These are phyloP conservation scores for Otatea glauca DNA, from an alignment of 176 grass and related monocot genomes.

Conservation along the genomic window DNA sequence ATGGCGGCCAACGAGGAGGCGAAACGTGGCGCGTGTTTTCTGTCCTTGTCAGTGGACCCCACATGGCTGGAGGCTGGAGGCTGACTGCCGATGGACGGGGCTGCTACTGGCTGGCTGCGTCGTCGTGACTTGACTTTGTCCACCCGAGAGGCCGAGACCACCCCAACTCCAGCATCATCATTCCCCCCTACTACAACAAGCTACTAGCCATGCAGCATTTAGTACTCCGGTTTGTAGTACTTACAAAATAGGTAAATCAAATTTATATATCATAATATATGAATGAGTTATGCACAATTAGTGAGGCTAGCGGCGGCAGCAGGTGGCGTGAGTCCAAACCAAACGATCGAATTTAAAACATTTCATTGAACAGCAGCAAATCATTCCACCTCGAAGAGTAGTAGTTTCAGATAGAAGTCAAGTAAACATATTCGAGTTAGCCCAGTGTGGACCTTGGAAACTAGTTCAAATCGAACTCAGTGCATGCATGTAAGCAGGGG, in stretches of 20 bases:
- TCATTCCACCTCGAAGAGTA: too few species aligned
- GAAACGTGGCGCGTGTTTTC: slow-evolving; percentile 34
- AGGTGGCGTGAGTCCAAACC: too few species aligned
- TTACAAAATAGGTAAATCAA: not conserved
- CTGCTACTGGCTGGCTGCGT: not conserved
- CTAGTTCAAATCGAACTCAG: too few species aligned
- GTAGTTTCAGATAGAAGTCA: too few species aligned
- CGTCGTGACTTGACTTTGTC: slow-evolving; percentile 46
- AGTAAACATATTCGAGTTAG: too few species aligned
- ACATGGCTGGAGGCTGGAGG: slow-evolving; percentile 50
- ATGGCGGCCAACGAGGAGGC: slow-evolving; percentile 16
- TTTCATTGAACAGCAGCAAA: too few species aligned
- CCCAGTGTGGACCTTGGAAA: too few species aligned
- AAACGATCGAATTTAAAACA: too few species aligned
- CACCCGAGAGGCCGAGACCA: slow-evolving; percentile 26
- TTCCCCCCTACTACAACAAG: slow-evolving; percentile 12
- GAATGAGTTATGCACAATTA: not conserved
- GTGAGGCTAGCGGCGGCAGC: too few species aligned
- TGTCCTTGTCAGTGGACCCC: not conserved
- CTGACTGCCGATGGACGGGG: slow-evolving; percentile 32
- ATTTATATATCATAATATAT: not conserved
- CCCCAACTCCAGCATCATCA: slow-evolving; percentile 52
- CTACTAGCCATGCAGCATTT: not conserved
- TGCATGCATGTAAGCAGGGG: too few species aligned
- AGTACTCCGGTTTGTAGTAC: not conserved